A percentile compares a stretch with the other conserved stretches of the same genome.
phyloP scores from a whole-genome alignment of 208 protist species.

The Trypanosoma conorhini region DNA sequence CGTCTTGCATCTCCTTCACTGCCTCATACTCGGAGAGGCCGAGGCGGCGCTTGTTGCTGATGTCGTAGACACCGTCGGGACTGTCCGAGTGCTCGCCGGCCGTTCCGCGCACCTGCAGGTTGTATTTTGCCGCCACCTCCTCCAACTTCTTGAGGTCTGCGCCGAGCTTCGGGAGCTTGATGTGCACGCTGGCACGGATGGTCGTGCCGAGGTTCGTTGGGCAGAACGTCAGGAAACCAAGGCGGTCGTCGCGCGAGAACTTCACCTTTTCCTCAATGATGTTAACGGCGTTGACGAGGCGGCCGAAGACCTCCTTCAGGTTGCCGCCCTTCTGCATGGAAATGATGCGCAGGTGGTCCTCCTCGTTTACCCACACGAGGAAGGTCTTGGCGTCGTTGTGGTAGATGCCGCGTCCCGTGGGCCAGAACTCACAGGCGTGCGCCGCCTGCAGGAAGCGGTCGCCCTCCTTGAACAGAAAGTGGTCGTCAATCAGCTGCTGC shows the following conservation, averaged over 20 bases:
- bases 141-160: conserved; percentile 46
- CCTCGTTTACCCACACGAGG: conserved; percentile 72
- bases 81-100: conserved; percentile 61
- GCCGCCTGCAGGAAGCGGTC: conserved; percentile 61
- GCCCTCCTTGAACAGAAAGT: conserved; percentile 77
- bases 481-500: conserved; percentile 54
- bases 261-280: conserved; percentile 46
- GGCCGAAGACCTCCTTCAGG: conserved; percentile 55
- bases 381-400: conserved; percentile 74
- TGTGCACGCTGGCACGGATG: conserved; percentile 52
- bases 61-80: conserved; percentile 53
- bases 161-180: conserved; percentile 54
- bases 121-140: conserved; percentile 50
- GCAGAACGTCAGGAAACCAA: conserved; percentile 59
- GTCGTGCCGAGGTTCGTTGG: conserved; percentile 65
- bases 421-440: conserved; percentile 61
- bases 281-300: conserved; percentile 39
- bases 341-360: conserved; percentile 75
- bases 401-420: conserved; percentile 64
- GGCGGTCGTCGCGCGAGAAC: conserved; percentile 52
- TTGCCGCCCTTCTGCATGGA: conserved; percentile 68
- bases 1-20: conserved; percentile 58
- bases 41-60: conserved; percentile 68
- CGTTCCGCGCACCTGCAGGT: conserved; percentile 57
- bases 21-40: conserved; percentile 52